Evolutionary conservation across 164 flowering plant genomes (phyloP).

Genomic region (Vitis rotundifolia): DNA sequence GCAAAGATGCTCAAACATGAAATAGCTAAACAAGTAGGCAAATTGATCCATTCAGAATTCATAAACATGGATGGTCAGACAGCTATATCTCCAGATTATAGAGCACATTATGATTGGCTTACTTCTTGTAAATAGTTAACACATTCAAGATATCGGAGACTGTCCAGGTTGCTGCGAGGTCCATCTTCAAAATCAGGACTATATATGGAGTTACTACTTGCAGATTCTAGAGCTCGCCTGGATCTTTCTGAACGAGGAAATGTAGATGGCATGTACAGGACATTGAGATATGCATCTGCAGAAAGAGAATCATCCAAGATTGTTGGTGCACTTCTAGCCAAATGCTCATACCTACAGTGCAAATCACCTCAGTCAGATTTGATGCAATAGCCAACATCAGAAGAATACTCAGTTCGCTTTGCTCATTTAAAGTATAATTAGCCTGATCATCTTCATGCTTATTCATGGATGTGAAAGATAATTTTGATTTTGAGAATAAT

Average conservation of each 20-base stretch:
- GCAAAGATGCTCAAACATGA: background rate
- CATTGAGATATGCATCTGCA: slow-evolving; percentile 97
- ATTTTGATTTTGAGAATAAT: background rate
- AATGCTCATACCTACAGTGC: slow-evolving; percentile 84
- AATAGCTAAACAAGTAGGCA: background rate
- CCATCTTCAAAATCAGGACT: slow-evolving; percentile 70
- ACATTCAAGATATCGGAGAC: slow-evolving; percentile 72
- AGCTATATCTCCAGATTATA: background rate
- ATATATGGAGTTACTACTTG: slow-evolving; percentile 46
- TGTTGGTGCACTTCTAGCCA: slow-evolving; percentile 97
- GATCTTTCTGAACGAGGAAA: slow-evolving; percentile 99
- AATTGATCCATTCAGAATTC: no score
- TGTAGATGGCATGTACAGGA: slow-evolving; percentile 92
- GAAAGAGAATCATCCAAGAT: slow-evolving; percentile 98
- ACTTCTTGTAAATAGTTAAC: slow-evolving; percentile 90
- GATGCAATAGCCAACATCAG: background rate
- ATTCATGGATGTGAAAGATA: background rate
- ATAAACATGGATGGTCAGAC: no score
- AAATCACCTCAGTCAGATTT: slow-evolving; percentile 9
- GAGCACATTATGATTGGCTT: slow-evolving; percentile 25
- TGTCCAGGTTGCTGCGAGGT: slow-evolving; percentile 93
- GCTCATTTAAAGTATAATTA: background rate
- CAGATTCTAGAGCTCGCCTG: slow-evolving; percentile 58
- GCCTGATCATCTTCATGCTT: background rate
- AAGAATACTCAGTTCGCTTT: background rate